A percentile compares a stretch with the other conserved stretches of the same genome.
Conservation (phyloP, 306 rosid species). For the Amphicarpaea edgeworthii region DNA sequence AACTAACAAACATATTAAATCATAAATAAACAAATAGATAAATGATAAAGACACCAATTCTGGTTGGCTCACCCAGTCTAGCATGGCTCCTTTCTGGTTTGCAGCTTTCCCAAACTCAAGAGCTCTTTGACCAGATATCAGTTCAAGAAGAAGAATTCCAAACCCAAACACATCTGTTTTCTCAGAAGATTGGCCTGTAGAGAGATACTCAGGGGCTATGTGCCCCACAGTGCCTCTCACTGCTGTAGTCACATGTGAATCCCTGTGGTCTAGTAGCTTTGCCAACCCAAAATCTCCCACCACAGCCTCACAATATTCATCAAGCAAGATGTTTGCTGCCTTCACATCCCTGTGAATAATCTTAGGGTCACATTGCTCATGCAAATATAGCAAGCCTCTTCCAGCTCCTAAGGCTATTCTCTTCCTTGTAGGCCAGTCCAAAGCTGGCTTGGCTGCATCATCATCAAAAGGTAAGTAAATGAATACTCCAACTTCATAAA, state of each 20-base stretch:
- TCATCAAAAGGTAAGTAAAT: constrained; percentile 31
- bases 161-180: constrained; percentile 98
- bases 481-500: constrained; percentile 13
- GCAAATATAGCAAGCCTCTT: constrained; percentile 85
- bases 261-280: constrained; percentile 87
- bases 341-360: constrained; percentile 97
- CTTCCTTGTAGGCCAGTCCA: constrained; percentile 93
- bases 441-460: constrained; percentile 78
- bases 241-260: constrained; percentile 95
- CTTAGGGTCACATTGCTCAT: constrained; percentile 99
- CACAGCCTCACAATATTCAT: constrained; percentile 90
- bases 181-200: constrained; percentile 98
- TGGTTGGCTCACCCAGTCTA: constrained; percentile 82
- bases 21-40: neutral
- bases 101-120: constrained; percentile 91
- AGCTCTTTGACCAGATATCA: constrained; percentile 92
- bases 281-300: constrained; percentile 99
- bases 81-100: constrained; percentile 94
- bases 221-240: constrained; percentile 99
- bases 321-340: constrained; percentile 95
- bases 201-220: constrained; percentile 97
- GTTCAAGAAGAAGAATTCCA: constrained; percentile 91
- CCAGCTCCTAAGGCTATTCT: constrained; percentile 94
- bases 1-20: neutral
- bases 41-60: constrained; percentile 8